Percentiles rank a stretch among this genome's conserved stretches.
Conservation (phyloP, 805 yeast species). For the Yamadazyma tumulicola region DNA sequence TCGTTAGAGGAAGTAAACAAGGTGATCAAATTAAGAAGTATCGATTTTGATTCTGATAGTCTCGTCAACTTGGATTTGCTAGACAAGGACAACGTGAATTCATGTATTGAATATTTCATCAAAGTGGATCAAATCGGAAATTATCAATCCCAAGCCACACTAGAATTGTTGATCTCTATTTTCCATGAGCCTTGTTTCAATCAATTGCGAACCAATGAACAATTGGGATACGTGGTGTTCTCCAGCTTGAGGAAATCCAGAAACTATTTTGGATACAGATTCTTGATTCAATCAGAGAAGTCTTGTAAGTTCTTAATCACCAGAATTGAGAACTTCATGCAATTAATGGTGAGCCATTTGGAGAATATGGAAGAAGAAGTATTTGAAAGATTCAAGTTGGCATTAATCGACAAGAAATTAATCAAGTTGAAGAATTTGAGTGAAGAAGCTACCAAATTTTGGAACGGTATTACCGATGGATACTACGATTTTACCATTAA, state of each 20-base stretch:
- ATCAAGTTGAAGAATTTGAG: constrained; percentile 73
- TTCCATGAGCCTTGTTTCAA: constrained; percentile 86
- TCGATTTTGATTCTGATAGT: constrained; percentile 21
- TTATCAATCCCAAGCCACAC: constrained; percentile 39
- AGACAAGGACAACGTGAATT: constrained; percentile 55
- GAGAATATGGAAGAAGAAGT: constrained; percentile 55
- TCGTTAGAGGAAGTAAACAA: constrained; percentile 26
- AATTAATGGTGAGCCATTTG: constrained; percentile 43
- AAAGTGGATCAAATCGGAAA: constrained; percentile 53
- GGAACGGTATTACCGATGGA: constrained; percentile 69
- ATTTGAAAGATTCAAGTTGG: constrained; percentile 63
- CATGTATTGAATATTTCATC: constrained; percentile 75
- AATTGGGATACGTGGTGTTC: constrained; percentile 91
- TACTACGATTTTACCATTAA: constrained; percentile 69
- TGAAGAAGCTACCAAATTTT: constrained; percentile 69
- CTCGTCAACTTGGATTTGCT: constrained; percentile 10
- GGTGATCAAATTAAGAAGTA: constrained; percentile 30
- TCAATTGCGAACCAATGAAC: constrained; percentile 88
- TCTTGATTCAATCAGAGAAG: constrained; percentile 82
- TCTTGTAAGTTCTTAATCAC: constrained; percentile 68
- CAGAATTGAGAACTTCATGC: constrained; percentile 69
- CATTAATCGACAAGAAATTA: constrained; percentile 61
- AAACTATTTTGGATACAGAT: constrained; percentile 67
- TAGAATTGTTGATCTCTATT: constrained; percentile 69
- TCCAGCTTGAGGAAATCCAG: constrained; percentile 68